Evolutionary conservation across 2,329 filamentous ascomycete species (phyloP).

Genomic region (Fusarium brachygibbosum): DNA sequence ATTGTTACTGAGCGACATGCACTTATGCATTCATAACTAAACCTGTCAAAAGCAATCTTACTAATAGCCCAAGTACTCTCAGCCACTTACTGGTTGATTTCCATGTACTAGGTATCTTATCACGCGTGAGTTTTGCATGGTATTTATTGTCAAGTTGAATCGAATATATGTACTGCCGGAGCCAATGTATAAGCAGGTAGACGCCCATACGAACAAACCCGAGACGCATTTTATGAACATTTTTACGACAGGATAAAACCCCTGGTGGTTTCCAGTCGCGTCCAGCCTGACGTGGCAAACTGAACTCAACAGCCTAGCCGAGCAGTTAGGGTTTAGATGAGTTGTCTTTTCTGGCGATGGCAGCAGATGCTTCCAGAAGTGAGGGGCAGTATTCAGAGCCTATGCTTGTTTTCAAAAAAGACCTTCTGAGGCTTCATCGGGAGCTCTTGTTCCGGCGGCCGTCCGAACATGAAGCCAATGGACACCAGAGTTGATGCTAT

Average conservation of each 20-base stretch:
- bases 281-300: neutral
- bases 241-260: neutral
- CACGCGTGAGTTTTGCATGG: neutral
- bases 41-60: neutral
- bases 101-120: no score
- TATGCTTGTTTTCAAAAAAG: neutral
- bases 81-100: no score
- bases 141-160: neutral
- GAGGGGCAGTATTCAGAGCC: neutral
- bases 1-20: no score
- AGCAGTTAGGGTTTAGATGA: neutral
- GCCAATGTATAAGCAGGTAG: neutral
- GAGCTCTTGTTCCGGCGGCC: neutral
- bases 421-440: neutral
- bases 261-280: neutral
- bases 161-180: neutral
- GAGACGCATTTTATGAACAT: no score
- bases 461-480: neutral
- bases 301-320: neutral
- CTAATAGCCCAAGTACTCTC: no score
- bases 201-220: no score
- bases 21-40: neutral
- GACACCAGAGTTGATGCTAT: neutral
- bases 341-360: neutral
- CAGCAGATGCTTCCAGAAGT: neutral